Base-by-base conservation (phyloP, 805 yeast species). In the Brettanomyces custersianus region DNA sequence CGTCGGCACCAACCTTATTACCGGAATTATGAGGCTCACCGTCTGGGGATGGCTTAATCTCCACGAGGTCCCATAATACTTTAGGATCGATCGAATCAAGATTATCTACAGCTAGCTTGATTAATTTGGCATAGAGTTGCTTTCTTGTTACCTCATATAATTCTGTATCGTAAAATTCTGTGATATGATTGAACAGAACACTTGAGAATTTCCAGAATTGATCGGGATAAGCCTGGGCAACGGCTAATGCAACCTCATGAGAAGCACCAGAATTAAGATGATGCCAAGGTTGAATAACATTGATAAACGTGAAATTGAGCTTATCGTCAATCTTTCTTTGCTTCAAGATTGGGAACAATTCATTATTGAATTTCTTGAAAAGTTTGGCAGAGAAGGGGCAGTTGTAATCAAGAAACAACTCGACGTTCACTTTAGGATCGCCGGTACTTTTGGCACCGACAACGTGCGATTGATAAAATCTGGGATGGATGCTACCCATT, bases 271-370 rank as follows among this genome's bases (percentile, higher is more conserved):
- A 78, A 38, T 76, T 73, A 3, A 48, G 28, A 30, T 88, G 79
- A 54, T 86, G 95, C 95, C 95, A 86, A 45, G 94, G 92, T 62
- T 86, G 95, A n/a, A 81, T 66, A 28, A 79, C 86, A 49, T 83
- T 80, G 42, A 77, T 69, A 55, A 80, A 74, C 9, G 76, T 71
- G 41, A 83, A 68, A 44, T 74, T 72, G 46, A 79, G 72, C 40
- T 69, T 54, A 39, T 65, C 66, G 2, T 77, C 70, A 35, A 63
- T 59, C 1, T 38, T 37, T 36, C 65, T 58, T 21, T 55, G 42
- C 33, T 68, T 63, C 32, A 78, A 57, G 20, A 51, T 42, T 15
- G 86, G 87, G 27, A 76, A 64, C 6, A 81, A 63, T 24, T 66
- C 65, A 5, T 60, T 54, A 41, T 66, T 63, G 39, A 84, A 52